These are phyloP conservation scores for Bruguiera parviflora DNA, from an alignment of 345 rosid genomes.

Conservation along the genomic window DNA sequence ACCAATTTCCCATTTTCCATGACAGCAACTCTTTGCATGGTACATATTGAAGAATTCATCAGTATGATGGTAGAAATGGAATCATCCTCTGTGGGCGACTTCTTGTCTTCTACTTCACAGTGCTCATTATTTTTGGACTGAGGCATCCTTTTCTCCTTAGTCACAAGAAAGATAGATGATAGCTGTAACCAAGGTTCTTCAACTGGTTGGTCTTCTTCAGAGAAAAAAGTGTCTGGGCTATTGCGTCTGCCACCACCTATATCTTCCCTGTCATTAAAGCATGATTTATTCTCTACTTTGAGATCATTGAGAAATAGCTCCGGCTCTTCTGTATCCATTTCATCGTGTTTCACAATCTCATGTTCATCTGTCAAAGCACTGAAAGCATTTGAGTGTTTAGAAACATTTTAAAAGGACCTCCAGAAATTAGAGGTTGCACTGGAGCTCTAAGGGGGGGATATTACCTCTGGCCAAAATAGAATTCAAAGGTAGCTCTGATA, in stretches of 20 bases:
- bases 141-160: conserved; percentile 26
- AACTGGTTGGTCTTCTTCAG: conserved; percentile 62
- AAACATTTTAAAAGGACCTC: conserved; percentile 34
- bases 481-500: conserved; percentile 29
- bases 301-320: conserved; percentile 34
- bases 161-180: conserved; percentile 27
- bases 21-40: conserved; percentile 95
- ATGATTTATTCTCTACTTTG: conserved; percentile 33
- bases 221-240: conserved; percentile 27
- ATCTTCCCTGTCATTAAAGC: conserved; percentile 25
- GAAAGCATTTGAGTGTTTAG: conserved; percentile 90
- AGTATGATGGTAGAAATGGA: conserved; percentile 58
- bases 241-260: conserved; percentile 24
- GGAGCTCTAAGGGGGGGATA: conserved; percentile 32
- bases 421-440: conserved; percentile 19
- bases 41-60: conserved; percentile 86
- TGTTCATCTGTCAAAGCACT: conserved; percentile 91
- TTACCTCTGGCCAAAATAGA: conserved; percentile 54
- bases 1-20: conserved; percentile 85
- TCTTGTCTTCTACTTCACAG: conserved; percentile 16
- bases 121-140: conserved; percentile 25
- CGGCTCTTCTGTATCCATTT: conserved; percentile 27
- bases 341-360: conserved; percentile 26
- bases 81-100: conserved; percentile 50
- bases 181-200: conserved; percentile 91